These are phyloP conservation scores for Phalaenopsis aphrodite DNA, from an alignment of 106 monocot genomes.

Conservation along the genomic window DNA sequence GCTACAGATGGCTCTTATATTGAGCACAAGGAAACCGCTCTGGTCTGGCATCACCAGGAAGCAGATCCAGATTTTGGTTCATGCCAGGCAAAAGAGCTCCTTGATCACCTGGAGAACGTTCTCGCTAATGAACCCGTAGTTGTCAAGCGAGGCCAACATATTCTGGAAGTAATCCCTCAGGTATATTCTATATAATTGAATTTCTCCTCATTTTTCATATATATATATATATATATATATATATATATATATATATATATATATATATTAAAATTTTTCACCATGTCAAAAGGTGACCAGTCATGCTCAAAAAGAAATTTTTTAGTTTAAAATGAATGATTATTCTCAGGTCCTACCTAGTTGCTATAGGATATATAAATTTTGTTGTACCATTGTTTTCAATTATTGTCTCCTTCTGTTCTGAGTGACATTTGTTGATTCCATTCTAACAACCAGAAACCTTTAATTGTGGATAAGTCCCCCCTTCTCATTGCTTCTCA, in stretches of 20 bases:
- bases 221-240: too few species aligned
- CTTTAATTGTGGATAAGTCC: neutral
- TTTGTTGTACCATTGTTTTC: too few species aligned
- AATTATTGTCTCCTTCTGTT: too few species aligned
- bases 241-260: too few species aligned
- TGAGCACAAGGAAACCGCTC: constrained; percentile 58
- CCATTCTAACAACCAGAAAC: neutral
- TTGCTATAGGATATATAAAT: too few species aligned
- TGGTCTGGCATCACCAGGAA: constrained; percentile 76
- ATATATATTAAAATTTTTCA: too few species aligned
- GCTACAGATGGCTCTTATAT: constrained; percentile 63
- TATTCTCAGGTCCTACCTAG: too few species aligned
- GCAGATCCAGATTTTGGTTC: constrained; percentile 72
- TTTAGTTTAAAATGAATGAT: too few species aligned
- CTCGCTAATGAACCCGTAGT: constrained; percentile 68
- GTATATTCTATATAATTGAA: constrained; percentile 7
- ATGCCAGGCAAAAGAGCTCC: constrained; percentile 66
- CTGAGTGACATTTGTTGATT: neutral
- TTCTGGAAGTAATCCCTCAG: constrained; percentile 65
- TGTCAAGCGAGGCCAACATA: constrained; percentile 62
- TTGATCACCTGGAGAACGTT: constrained; percentile 67
- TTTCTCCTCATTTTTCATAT: neutral
- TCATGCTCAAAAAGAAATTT: too few species aligned
- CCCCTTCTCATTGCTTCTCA: neutral
- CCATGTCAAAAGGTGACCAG: too few species aligned